phyloP scores from a whole-genome alignment of 768 basidiomycete genomes.

The Harrya chromipes region DNA sequence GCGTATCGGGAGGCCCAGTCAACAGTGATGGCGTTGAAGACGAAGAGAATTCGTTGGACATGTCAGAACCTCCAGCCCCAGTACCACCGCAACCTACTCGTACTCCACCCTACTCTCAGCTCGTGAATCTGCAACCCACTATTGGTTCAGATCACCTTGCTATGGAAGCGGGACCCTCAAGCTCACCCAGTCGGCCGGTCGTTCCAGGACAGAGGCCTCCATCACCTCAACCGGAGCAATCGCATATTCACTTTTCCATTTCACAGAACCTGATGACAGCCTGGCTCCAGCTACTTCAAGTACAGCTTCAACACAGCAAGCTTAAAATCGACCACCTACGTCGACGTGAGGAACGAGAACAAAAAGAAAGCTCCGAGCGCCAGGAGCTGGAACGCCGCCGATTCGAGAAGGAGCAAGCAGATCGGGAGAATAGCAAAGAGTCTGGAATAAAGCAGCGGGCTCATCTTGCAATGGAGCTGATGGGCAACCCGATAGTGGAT shows the following conservation, averaged over 20 bases:
- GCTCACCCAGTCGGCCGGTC: slow-evolving; percentile 14
- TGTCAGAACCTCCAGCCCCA: slow-evolving; percentile 32
- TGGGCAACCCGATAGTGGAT: slow-evolving; percentile 57
- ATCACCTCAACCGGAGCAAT: slow-evolving; percentile 34
- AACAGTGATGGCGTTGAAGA: slow-evolving; percentile 50
- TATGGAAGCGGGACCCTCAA: slow-evolving; percentile 21
- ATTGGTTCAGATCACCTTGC: slow-evolving; percentile 13
- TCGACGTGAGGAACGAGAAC: slow-evolving; percentile 67
- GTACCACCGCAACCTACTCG: slow-evolving; percentile 25
- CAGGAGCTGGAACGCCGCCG: slow-evolving; percentile 52
- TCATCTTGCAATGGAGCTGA: slow-evolving; percentile 62
- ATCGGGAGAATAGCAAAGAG: slow-evolving; percentile 52
- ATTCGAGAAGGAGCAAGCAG: slow-evolving; percentile 54
- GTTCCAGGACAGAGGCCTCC: slow-evolving; percentile 5
- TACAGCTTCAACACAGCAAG: slow-evolving; percentile 67
- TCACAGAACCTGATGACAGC: slow-evolving; percentile 56
- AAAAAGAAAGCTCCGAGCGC: slow-evolving; percentile 49
- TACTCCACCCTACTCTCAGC: slow-evolving; percentile 23
- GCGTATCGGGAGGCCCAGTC: slow-evolving; percentile 26
- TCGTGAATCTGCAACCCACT: slow-evolving; percentile 11
- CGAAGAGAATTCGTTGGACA: slow-evolving; percentile 47
- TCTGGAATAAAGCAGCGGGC: slow-evolving; percentile 58
- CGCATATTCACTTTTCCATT: slow-evolving; percentile 47
- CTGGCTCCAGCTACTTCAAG: slow-evolving; percentile 58
- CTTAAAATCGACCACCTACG: slow-evolving; percentile 68